Evolutionary conservation across 75 land plant genomes (phyloP).

Genomic region (Cunninghamia lanceolata): DNA sequence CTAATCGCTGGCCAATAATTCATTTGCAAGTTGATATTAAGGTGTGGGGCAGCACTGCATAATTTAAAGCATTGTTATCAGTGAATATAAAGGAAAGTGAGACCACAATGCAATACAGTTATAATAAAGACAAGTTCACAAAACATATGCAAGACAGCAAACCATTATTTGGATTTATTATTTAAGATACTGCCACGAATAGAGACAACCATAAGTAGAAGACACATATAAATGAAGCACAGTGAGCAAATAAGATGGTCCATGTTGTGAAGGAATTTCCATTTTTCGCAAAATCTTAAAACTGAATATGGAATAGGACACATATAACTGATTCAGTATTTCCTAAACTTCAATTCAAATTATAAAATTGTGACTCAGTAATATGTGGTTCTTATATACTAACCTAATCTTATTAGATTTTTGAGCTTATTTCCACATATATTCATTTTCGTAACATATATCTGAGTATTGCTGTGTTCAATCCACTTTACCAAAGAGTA

Average conservation of each 20-base stretch:
- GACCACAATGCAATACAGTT: not conserved
- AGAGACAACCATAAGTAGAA: not conserved
- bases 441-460: no score
- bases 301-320: not conserved
- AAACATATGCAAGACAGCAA: not conserved
- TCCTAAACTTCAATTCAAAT: not conserved
- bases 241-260: not conserved
- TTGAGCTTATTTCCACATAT: no score
- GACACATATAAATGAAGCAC: not conserved
- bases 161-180: conserved; percentile 22
- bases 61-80: conserved; percentile 9
- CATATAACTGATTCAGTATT: not conserved
- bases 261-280: not conserved
- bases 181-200: not conserved
- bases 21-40: conserved; percentile 95
- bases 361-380: not conserved
- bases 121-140: not conserved
- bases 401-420: no score
- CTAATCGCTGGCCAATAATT: conserved; percentile 94
- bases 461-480: no score
- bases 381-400: not conserved
- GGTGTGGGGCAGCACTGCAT: conserved; percentile 82
- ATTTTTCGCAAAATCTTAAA: not conserved
- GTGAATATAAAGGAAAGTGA: not conserved
- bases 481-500: no score